Percentiles rank a stretch among this genome's conserved stretches.
Evolutionary conservation across 2,329 filamentous ascomycete genomes (phyloP).

Genomic region (Paramyrothecium roridum): DNA sequence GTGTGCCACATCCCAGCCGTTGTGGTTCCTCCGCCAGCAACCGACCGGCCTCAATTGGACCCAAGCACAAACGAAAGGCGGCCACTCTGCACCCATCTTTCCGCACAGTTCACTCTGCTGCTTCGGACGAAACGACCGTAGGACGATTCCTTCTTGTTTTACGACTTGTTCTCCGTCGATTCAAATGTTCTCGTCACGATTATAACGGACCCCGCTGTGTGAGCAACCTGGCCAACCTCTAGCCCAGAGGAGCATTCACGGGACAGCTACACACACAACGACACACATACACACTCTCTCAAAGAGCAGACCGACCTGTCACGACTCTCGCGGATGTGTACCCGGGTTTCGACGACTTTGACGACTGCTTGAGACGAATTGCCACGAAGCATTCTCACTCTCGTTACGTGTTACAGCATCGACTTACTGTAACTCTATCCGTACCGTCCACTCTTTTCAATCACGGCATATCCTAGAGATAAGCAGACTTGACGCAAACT

Average conservation of each 20-base stretch:
- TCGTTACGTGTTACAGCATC: conserved; percentile 25
- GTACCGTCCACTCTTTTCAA: conserved; percentile 14
- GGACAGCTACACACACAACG: background rate
- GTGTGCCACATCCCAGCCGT: background rate
- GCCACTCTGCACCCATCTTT: background rate
- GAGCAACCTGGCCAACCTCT: conserved; percentile 14
- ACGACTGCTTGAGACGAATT: background rate
- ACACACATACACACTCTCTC: background rate
- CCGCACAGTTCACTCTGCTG: background rate
- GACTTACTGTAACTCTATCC: conserved; percentile 22
- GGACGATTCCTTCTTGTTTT: background rate
- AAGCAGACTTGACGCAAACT: conserved; percentile 10
- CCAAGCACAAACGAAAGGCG: background rate
- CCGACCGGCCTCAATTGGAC: background rate
- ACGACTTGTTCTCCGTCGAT: conserved; percentile 8
- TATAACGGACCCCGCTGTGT: conserved; percentile 25
- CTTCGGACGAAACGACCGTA: background rate
- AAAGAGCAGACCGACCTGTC: too few species aligned
- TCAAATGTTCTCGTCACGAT: conserved; percentile 28
- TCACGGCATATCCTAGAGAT: conserved; percentile 17
- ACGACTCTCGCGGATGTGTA: background rate
- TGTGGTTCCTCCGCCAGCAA: background rate
- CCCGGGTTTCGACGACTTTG: background rate
- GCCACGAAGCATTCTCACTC: background rate
- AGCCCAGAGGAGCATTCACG: background rate